Percentiles rank a stretch among this genome's conserved stretches.
phyloP scores from a whole-genome alignment of 352 stramenopile genomes.

The Blastocystis hominis region DNA sequence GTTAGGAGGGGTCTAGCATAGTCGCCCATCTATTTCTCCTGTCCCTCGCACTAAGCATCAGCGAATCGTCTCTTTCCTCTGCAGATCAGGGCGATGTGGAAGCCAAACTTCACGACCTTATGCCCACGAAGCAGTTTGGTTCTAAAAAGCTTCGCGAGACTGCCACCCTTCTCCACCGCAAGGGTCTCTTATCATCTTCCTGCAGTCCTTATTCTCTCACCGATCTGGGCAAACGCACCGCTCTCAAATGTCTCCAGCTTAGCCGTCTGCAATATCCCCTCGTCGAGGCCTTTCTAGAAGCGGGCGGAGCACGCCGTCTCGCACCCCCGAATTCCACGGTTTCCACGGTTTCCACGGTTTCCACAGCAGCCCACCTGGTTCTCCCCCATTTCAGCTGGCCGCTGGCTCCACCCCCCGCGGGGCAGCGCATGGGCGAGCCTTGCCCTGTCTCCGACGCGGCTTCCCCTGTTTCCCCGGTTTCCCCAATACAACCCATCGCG shows the following conservation, averaged over 20 bases:
- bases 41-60: neutral
- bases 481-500: neutral
- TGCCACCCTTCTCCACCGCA: neutral
- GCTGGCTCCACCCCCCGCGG: neutral
- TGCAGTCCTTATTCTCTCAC: neutral
- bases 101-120: neutral
- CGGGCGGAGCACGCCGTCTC: neutral
- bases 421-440: neutral
- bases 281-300: neutral
- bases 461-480: neutral
- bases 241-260: neutral
- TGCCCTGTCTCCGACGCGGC: neutral
- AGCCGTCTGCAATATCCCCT: conserved; percentile 18
- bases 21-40: conserved; percentile 13
- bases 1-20: neutral
- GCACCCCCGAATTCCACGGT: neutral
- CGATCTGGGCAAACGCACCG: neutral
- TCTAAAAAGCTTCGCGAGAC: neutral
- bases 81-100: neutral
- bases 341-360: neutral
- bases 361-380: neutral
- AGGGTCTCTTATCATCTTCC: neutral
- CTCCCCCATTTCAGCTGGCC: conserved; percentile 8
- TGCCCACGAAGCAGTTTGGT: neutral
- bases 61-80: neutral